Evolutionary conservation across 2,329 filamentous ascomycete genomes (phyloP).

Genomic region (Sodiomyces alkalinus): DNA sequence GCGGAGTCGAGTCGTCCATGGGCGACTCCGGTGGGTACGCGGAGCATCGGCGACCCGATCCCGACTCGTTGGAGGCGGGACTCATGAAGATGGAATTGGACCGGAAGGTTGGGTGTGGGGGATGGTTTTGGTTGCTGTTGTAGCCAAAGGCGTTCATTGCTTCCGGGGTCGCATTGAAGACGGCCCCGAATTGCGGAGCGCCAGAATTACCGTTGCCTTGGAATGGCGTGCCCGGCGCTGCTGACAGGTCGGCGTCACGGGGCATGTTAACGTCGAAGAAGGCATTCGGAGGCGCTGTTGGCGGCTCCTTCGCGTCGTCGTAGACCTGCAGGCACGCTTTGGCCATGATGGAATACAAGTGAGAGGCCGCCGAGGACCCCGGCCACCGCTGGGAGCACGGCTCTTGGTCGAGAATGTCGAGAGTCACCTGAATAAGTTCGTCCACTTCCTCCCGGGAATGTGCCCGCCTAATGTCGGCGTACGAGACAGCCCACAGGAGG

Average conservation of each 20-base stretch:
- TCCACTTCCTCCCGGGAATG: slow-evolving; percentile 65
- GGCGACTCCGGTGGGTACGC: slow-evolving; percentile 45
- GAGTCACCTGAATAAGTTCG: slow-evolving; percentile 53
- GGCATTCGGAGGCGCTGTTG: slow-evolving; percentile 25
- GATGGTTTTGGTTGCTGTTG: slow-evolving; percentile 23
- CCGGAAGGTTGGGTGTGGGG: slow-evolving; percentile 40
- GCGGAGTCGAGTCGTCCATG: slow-evolving; percentile 19
- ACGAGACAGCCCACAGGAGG: slow-evolving; percentile 82
- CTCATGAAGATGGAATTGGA: slow-evolving; percentile 53
- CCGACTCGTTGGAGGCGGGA: slow-evolving; percentile 37
- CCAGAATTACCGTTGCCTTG: slow-evolving; percentile 13
- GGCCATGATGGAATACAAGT: slow-evolving; percentile 77
- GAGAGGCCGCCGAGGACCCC: slow-evolving; percentile 67
- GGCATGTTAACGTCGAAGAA: slow-evolving; percentile 33
- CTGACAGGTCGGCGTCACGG: slow-evolving; percentile 23
- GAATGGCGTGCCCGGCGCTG: slow-evolving; percentile 12
- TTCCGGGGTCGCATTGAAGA: slow-evolving; percentile 41
- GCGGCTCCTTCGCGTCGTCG: slow-evolving; percentile 44
- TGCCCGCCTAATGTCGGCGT: slow-evolving; percentile 61
- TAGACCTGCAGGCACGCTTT: slow-evolving; percentile 81
- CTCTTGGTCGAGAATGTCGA: slow-evolving; percentile 58
- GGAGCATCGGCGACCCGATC: slow-evolving; percentile 43
- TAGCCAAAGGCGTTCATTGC: slow-evolving; percentile 31
- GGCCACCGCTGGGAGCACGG: slow-evolving; percentile 80
- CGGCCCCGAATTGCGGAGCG: slow-evolving; percentile 39